Conservation (phyloP, 345 rosid genomes). For the Populus pruinosa region DNA sequence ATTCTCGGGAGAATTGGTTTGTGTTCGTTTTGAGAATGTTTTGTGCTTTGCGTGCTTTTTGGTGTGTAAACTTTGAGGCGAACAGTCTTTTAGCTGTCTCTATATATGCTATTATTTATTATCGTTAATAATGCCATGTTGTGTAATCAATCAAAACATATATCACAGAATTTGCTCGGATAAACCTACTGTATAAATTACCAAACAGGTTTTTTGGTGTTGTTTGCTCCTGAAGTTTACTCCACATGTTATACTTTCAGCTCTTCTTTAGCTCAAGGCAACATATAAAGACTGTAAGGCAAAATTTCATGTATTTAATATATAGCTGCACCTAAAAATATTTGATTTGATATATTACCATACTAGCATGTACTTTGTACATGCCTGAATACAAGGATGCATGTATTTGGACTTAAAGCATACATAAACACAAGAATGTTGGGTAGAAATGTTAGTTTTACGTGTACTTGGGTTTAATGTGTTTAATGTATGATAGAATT, state of each 20-base stretch:
- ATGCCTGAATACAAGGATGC: too few species aligned
- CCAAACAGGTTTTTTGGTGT: not conserved
- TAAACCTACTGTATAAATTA: not conserved
- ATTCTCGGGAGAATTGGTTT: conserved; percentile 3
- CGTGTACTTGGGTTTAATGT: too few species aligned
- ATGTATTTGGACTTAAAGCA: too few species aligned
- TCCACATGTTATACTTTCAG: not conserved
- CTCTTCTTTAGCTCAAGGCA: not conserved
- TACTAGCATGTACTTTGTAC: too few species aligned
- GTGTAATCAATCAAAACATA: not conserved
- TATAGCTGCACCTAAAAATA: too few species aligned
- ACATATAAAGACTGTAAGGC: not conserved
- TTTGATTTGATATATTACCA: too few species aligned
- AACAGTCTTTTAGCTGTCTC: not conserved
- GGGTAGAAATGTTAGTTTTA: too few species aligned
- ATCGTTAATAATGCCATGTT: not conserved
- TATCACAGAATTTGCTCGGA: not conserved
- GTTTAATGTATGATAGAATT: too few species aligned
- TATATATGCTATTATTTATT: not conserved
- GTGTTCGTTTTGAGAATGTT: not conserved
- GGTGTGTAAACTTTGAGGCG: not conserved
- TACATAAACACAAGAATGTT: too few species aligned
- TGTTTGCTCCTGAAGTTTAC: not conserved
- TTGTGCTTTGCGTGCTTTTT: not conserved
- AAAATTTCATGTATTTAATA: too few species aligned